A percentile compares a stretch with the other conserved stretches of the same genome.
Evolutionary conservation across 2,329 filamentous ascomycete genomes (phyloP).

Genomic region (Drechslera avenae): DNA sequence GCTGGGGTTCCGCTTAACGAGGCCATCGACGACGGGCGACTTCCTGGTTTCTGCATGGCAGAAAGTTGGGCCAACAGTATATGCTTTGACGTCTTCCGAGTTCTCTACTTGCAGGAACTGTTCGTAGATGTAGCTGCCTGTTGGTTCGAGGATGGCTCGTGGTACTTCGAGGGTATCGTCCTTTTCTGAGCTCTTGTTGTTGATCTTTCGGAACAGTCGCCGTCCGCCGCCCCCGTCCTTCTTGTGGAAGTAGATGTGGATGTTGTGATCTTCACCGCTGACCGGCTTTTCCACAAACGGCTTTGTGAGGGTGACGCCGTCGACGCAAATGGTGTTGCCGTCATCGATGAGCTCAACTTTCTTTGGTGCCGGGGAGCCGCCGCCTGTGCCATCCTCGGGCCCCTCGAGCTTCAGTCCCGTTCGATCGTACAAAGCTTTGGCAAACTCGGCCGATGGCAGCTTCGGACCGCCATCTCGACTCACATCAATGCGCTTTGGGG

Average conservation of each 20-base stretch:
- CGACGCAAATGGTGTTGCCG: constrained; percentile 84
- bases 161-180: constrained; percentile 77
- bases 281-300: constrained; percentile 98
- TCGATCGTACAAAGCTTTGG: constrained; percentile 77
- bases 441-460: constrained; percentile 77
- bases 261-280: constrained; percentile 98
- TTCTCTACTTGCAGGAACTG: constrained; percentile 97
- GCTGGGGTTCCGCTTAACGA: constrained; percentile 94
- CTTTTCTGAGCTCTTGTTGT: constrained; percentile 98
- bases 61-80: constrained; percentile 90
- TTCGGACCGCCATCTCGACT: constrained; percentile 89
- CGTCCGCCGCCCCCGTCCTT: constrained; percentile 86
- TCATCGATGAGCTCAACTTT: constrained; percentile 88
- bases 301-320: constrained; percentile 80
- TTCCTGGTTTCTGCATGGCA: constrained; percentile 98
- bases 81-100: constrained; percentile 97
- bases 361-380: constrained; percentile 61
- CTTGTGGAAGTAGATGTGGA: constrained; percentile 94
- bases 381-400: constrained; percentile 68
- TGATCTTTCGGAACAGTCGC: constrained; percentile 93
- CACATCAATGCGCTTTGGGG: constrained; percentile 85
- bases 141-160: constrained; percentile 78
- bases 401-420: constrained; percentile 78
- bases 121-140: constrained; percentile 92
- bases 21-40: constrained; percentile 93